Evolutionary conservation across 805 yeast species (phyloP).

Genomic region (Aciculoconidium aculeatum): DNA sequence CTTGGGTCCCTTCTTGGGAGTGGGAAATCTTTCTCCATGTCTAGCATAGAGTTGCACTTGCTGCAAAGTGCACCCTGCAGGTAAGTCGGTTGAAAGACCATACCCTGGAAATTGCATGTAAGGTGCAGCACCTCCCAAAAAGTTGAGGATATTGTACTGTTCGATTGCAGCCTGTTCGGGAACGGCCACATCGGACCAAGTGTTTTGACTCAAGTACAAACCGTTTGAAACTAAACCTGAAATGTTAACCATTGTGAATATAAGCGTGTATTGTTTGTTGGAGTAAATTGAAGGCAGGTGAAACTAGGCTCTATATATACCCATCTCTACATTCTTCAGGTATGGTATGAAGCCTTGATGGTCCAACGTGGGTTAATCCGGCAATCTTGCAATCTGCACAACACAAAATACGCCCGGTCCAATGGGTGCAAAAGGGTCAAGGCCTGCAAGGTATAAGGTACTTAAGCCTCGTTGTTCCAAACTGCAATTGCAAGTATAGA

Average conservation of each 20-base stretch:
- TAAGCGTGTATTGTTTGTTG: too few species aligned
- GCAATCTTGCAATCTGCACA: too few species aligned
- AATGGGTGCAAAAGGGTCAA: too few species aligned
- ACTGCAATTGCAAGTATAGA: too few species aligned
- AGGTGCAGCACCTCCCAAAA: conserved; percentile 53
- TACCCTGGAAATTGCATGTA: conserved; percentile 45
- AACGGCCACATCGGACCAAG: conserved; percentile 27
- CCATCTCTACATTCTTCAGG: too few species aligned
- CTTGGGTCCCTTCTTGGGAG: conserved; percentile 20
- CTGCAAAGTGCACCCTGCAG: conserved; percentile 46
- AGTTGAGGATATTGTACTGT: conserved; percentile 44
- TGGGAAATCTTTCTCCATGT: conserved; percentile 75
- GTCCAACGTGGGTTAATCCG: too few species aligned
- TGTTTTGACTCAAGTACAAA: conserved; percentile 22
- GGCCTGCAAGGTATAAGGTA: too few species aligned
- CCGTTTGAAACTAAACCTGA: conserved; percentile 24
- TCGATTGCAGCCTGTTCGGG: conserved; percentile 36
- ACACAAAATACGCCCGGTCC: too few species aligned
- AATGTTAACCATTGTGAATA: conserved; percentile 24
- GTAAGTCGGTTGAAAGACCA: conserved; percentile 45
- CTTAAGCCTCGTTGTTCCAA: too few species aligned
- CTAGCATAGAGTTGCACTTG: conserved; percentile 70
- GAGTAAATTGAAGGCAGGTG: too few species aligned
- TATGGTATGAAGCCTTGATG: too few species aligned
- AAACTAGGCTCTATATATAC: too few species aligned